Percentiles rank a stretch among this genome's conserved stretches.
phyloP scores from a whole-genome alignment of 1,139 yeast genomes.

The Sporopachydermia cereana region DNA sequence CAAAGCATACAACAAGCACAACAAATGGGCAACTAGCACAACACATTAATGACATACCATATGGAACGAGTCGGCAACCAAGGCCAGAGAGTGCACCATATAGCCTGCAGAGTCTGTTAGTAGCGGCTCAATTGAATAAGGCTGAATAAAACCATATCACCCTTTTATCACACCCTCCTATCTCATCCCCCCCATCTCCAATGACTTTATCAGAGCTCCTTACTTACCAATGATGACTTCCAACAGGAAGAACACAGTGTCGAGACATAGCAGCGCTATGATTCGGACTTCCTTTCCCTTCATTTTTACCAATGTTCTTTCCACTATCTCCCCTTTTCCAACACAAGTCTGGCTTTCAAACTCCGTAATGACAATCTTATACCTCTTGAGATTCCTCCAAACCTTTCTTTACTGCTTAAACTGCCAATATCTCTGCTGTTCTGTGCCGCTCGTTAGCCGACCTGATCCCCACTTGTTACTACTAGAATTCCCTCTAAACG shows the following conservation, averaged over 20 bases:
- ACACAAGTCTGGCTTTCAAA: too few species aligned
- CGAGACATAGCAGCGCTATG: slow-evolving; percentile 58
- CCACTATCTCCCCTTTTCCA: too few species aligned
- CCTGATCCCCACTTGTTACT: too few species aligned
- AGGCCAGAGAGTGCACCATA: slow-evolving; percentile 82
- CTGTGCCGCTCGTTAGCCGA: too few species aligned
- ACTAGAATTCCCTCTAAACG: too few species aligned
- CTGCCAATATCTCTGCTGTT: too few species aligned
- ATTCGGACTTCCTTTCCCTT: slow-evolving; percentile 64
- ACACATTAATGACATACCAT: slow-evolving; percentile 34
- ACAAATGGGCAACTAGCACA: background rate
- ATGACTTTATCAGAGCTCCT: background rate
- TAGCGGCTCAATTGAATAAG: slow-evolving; percentile 6
- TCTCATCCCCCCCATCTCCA: background rate
- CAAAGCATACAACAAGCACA: background rate
- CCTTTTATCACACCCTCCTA: background rate
- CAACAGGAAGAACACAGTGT: slow-evolving; percentile 70
- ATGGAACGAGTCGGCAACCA: slow-evolving; percentile 93
- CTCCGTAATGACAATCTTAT: too few species aligned
- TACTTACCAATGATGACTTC: slow-evolving; percentile 66
- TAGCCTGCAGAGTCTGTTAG: slow-evolving; percentile 27
- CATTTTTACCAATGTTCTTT: slow-evolving; percentile 15
- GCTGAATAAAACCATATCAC: background rate
- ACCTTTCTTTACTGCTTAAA: too few species aligned
- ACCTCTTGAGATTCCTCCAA: too few species aligned